Evolutionary conservation across 345 rosid species (phyloP).

Genomic region (Acer negundo): DNA sequence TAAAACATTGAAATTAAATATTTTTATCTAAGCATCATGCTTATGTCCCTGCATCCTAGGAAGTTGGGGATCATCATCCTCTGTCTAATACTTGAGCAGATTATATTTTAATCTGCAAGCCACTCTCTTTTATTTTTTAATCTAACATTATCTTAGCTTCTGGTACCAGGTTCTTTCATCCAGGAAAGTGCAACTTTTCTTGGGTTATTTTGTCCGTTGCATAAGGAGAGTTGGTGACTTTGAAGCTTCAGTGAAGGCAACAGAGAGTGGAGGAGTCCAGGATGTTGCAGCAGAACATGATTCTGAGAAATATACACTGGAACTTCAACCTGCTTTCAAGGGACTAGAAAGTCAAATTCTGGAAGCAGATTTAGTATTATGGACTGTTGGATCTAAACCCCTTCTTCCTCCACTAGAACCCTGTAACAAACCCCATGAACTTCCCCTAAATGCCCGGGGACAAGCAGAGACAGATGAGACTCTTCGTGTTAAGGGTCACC

Average conservation of each 20-base stretch:
- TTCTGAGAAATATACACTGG: constrained; percentile 58
- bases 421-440: constrained; percentile 36
- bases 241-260: constrained; percentile 35
- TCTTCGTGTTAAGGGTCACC: constrained; percentile 93
- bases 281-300: constrained; percentile 19
- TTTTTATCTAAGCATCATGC: not conserved
- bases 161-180: constrained; percentile 71
- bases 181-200: constrained; percentile 68
- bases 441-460: constrained; percentile 78
- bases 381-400: constrained; percentile 92
- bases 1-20: not conserved
- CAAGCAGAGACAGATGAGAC: constrained; percentile 96
- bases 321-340: constrained; percentile 79
- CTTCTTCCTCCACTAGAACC: constrained; percentile 69
- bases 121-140: not conserved
- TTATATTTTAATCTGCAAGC: not conserved
- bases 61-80: not conserved
- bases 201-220: constrained; percentile 77
- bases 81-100: constrained; percentile 11
- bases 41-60: not conserved
- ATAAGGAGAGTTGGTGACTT: constrained; percentile 34
- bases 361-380: constrained; percentile 81
- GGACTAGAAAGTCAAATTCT: constrained; percentile 68
- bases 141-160: not conserved
- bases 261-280: constrained; percentile 17